Evolutionary conservation across 148 eudicot genomes (phyloP).

Genomic region (Silene latifolia): DNA sequence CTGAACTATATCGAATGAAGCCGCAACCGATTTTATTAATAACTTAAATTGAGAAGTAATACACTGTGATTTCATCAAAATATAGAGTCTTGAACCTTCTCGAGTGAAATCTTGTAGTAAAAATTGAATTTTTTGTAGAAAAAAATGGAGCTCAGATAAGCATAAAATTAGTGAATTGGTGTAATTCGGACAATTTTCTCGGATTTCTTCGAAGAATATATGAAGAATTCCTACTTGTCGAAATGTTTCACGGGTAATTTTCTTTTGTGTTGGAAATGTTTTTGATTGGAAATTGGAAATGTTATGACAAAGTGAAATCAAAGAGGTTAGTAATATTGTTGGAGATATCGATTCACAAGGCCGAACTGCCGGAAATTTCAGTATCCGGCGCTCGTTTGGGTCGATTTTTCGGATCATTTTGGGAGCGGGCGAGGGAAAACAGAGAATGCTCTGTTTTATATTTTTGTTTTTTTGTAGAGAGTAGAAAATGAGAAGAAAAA

Average conservation of each 20-base stretch:
- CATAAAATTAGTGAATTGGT: conserved; percentile 32
- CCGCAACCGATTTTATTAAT: conserved; percentile 36
- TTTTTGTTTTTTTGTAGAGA: not conserved
- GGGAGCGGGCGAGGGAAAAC: too few species aligned
- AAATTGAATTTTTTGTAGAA: conserved; percentile 55
- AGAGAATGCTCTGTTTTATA: conserved; percentile 14
- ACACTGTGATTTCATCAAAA: conserved; percentile 49
- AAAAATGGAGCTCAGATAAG: conserved; percentile 66
- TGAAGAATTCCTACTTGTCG: conserved; percentile 56
- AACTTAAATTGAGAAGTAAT: conserved; percentile 42
- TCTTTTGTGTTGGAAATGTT: conserved; percentile 43
- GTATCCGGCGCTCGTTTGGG: conserved; percentile 58
- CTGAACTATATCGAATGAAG: conserved; percentile 54
- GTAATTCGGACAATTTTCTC: conserved; percentile 13
- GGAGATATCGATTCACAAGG: conserved; percentile 67
- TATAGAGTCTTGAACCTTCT: conserved; percentile 42
- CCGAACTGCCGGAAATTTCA: conserved; percentile 60
- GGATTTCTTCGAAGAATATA: conserved; percentile 58
- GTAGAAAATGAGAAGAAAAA: not conserved
- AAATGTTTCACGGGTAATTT: conserved; percentile 43
- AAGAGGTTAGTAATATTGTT: conserved; percentile 46
- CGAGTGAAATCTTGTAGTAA: conserved; percentile 59
- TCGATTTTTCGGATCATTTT: conserved; percentile 47
- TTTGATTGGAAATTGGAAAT: conserved; percentile 36
- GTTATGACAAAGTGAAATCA: conserved; percentile 37